phyloP scores from a whole-genome alignment of 106 monocot species.

The Acorus calamus region DNA sequence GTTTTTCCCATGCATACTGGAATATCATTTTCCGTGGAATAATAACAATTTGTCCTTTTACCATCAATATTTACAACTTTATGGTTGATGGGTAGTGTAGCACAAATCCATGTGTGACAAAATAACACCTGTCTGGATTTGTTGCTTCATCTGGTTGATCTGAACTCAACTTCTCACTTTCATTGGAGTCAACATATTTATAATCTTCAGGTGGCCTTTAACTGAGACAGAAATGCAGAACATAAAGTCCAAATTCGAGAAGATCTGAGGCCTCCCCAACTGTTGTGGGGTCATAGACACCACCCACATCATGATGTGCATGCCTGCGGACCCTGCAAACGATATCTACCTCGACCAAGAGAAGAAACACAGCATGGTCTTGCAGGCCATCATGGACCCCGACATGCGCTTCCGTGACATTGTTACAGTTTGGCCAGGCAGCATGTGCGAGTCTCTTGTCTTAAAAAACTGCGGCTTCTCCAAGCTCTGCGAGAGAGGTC shows the following conservation, averaged over 20 bases:
- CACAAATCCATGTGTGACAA: no score
- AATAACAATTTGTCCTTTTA: no score
- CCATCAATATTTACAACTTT: no score
- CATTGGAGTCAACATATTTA: no score
- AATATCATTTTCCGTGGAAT: no score
- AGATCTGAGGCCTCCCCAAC: background rate
- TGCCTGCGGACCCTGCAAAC: background rate
- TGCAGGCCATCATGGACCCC: background rate
- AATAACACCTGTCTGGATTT: no score
- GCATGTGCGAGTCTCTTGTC: slow-evolving; percentile 48
- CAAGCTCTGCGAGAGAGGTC: slow-evolving; percentile 58
- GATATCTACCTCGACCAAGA: background rate
- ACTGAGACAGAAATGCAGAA: background rate
- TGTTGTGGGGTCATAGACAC: slow-evolving; percentile 1
- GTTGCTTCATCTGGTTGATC: no score
- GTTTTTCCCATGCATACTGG: no score
- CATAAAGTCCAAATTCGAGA: background rate
- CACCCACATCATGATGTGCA: background rate
- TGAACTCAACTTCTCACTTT: no score
- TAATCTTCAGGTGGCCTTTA: background rate
- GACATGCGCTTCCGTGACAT: slow-evolving; percentile 18
- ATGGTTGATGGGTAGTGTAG: no score
- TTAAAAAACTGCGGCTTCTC: slow-evolving; percentile 63
- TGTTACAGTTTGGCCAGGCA: slow-evolving; percentile 85
- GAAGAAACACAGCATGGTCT: slow-evolving; percentile 6